phyloP scores from a whole-genome alignment of 2,329 filamentous ascomycete genomes.

The Aspergillus flavus region DNA sequence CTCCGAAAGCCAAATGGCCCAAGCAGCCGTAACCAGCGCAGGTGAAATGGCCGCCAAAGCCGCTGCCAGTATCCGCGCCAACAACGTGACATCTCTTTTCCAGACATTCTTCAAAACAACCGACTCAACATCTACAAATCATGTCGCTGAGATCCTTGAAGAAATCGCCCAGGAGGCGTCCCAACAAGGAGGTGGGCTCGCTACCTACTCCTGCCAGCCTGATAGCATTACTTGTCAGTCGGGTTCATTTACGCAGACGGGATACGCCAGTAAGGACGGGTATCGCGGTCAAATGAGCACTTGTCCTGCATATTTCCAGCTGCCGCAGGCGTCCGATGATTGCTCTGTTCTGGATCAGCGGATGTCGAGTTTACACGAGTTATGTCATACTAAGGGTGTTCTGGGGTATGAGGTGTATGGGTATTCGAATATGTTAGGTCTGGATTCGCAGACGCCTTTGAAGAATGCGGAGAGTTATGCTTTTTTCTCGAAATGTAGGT shows the following conservation, averaged over 20 bases:
- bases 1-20: not conserved
- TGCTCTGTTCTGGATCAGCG: slow-evolving; percentile 3
- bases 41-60: slow-evolving; percentile 7
- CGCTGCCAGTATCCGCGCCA: not conserved
- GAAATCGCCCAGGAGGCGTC: not conserved
- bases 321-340: not conserved
- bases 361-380: slow-evolving; percentile 1
- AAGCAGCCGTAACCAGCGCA: not conserved
- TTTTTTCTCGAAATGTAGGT: slow-evolving; percentile 5
- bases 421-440: not conserved
- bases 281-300: not conserved
- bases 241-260: not conserved
- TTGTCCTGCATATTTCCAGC: not conserved
- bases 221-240: not conserved
- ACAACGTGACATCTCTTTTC: not conserved
- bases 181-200: not conserved
- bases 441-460: not conserved
- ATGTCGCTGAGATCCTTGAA: not conserved
- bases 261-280: slow-evolving; percentile 1
- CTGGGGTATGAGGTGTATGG: not conserved
- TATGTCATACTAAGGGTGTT: not conserved
- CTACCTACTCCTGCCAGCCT: slow-evolving; percentile 1
- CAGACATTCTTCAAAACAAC: not conserved
- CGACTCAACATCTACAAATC: not conserved
- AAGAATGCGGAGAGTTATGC: slow-evolving; percentile 9